Evolutionary conservation across 2,329 filamentous ascomycete species (phyloP).

Genomic region (Microcyclosporella mali): DNA sequence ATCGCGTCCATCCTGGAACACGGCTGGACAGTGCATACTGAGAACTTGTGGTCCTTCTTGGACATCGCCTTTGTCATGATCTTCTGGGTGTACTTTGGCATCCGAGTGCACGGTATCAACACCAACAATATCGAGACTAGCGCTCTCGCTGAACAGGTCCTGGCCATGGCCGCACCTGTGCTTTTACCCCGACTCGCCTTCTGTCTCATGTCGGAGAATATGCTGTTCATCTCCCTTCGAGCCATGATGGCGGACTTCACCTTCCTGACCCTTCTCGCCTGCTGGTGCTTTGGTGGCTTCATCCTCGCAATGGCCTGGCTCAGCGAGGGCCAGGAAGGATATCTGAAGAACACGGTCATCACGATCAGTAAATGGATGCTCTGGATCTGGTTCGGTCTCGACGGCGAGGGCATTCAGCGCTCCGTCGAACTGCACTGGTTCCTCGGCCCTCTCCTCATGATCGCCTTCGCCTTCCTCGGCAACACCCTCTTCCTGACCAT

Average conservation of each 20-base stretch:
- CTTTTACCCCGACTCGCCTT: constrained; percentile 74
- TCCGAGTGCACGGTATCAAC: constrained; percentile 61
- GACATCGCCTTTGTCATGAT: constrained; percentile 72
- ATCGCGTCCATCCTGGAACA: constrained; percentile 72
- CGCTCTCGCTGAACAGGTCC: constrained; percentile 60
- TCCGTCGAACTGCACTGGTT: constrained; percentile 68
- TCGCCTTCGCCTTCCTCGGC: constrained; percentile 76
- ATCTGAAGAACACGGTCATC: constrained; percentile 40
- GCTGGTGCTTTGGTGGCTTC: constrained; percentile 81
- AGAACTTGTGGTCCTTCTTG: constrained; percentile 83
- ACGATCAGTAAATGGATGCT: constrained; percentile 87
- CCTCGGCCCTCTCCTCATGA: constrained; percentile 73
- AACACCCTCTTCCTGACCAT: constrained; percentile 88
- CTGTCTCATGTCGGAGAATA: constrained; percentile 74
- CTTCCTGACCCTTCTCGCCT: constrained; percentile 66
- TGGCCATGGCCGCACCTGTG: constrained; percentile 73
- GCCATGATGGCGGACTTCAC: constrained; percentile 84
- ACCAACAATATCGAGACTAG: constrained; percentile 34
- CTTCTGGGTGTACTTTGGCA: constrained; percentile 60
- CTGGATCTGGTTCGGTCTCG: constrained; percentile 86
- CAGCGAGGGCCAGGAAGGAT: constrained; percentile 50
- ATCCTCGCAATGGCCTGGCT: constrained; percentile 75
- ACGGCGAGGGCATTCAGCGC: constrained; percentile 55
- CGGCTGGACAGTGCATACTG: constrained; percentile 72
- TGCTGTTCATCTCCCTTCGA: constrained; percentile 72